Evolutionary conservation across 2,329 filamentous ascomycete genomes (phyloP).

Genomic region (Aspergillus quadricinctus): DNA sequence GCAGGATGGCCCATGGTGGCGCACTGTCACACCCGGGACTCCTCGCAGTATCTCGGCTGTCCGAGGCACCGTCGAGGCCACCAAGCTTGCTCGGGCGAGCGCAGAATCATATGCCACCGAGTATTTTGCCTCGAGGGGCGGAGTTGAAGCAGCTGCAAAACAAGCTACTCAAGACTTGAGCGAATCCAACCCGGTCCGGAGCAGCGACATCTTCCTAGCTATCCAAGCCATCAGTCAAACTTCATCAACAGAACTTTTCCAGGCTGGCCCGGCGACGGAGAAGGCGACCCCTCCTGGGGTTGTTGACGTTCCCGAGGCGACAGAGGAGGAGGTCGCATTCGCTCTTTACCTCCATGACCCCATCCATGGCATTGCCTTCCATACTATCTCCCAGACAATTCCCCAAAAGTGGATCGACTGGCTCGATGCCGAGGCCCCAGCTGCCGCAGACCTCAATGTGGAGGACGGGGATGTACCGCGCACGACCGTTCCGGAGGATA

Average conservation of each 20-base stretch:
- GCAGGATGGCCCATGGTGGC: conserved; percentile 97
- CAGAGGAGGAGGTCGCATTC: conserved; percentile 63
- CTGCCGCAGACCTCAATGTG: conserved; percentile 36
- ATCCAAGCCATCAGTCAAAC: conserved; percentile 77
- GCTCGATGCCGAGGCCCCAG: conserved; percentile 67
- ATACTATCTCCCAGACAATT: conserved; percentile 74
- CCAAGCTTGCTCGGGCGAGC: conserved; percentile 82
- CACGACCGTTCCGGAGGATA: conserved; percentile 66
- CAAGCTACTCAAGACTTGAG: conserved; percentile 73
- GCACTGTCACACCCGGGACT: conserved; percentile 53
- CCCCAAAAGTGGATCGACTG: conserved; percentile 84
- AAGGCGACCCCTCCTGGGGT: conserved; percentile 28
- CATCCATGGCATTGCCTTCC: conserved; percentile 84
- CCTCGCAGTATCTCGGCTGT: conserved; percentile 74
- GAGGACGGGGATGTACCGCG: conserved; percentile 32
- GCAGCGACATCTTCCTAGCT: conserved; percentile 91
- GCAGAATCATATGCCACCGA: conserved; percentile 85
- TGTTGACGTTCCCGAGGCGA: conserved; percentile 33
- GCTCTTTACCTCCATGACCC: conserved; percentile 80
- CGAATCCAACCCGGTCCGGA: conserved; percentile 84
- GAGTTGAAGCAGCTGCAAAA: conserved; percentile 73
- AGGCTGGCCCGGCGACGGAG: conserved; percentile 47
- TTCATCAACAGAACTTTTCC: conserved; percentile 64
- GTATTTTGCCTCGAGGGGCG: conserved; percentile 74
- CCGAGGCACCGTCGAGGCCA: conserved; percentile 76